phyloP scores from a whole-genome alignment of 2,329 filamentous ascomycete genomes.

The Trichoderma sp. region DNA sequence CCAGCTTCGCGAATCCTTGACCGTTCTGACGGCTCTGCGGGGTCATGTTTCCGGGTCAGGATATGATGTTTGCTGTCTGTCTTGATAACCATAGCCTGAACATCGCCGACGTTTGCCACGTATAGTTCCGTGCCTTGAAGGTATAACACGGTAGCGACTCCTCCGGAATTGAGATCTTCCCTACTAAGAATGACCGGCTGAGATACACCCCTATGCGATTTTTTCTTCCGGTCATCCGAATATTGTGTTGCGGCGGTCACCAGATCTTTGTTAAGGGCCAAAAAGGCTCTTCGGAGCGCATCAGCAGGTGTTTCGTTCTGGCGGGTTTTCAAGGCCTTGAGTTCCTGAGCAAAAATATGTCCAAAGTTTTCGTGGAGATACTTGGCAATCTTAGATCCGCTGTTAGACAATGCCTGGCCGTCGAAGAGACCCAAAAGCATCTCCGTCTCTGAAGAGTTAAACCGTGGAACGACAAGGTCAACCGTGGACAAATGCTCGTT shows the following conservation, averaged over 20 bases:
- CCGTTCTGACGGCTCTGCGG: conserved; percentile 79
- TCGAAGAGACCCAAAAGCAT: conserved; percentile 94
- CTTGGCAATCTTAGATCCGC: conserved; percentile 94
- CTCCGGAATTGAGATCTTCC: conserved; percentile 86
- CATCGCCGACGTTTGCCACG: conserved; percentile 93
- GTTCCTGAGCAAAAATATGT: conserved; percentile 75
- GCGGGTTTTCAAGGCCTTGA: conserved; percentile 69
- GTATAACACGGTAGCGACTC: conserved; percentile 89
- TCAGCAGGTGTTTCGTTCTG: conserved; percentile 73
- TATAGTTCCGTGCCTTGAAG: conserved; percentile 86
- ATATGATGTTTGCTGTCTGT: conserved; percentile 80
- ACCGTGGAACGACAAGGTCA: conserved; percentile 89
- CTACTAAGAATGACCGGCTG: conserved; percentile 77
- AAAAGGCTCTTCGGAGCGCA: conserved; percentile 80
- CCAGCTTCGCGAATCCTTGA: conserved; percentile 90
- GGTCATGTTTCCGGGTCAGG: conserved; percentile 89
- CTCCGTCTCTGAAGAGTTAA: conserved; percentile 86
- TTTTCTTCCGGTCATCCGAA: conserved; percentile 67
- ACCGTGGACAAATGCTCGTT: conserved; percentile 95
- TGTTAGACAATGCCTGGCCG: conserved; percentile 81
- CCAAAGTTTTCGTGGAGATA: conserved; percentile 96
- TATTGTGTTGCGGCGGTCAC: conserved; percentile 80
- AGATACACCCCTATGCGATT: conserved; percentile 68
- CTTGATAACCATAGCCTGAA: conserved; percentile 91
- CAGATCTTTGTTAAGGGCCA: conserved; percentile 90